These are phyloP conservation scores for Phanerochaete sordida DNA, from an alignment of 768 basidiomycete species.

Conservation along the genomic window DNA sequence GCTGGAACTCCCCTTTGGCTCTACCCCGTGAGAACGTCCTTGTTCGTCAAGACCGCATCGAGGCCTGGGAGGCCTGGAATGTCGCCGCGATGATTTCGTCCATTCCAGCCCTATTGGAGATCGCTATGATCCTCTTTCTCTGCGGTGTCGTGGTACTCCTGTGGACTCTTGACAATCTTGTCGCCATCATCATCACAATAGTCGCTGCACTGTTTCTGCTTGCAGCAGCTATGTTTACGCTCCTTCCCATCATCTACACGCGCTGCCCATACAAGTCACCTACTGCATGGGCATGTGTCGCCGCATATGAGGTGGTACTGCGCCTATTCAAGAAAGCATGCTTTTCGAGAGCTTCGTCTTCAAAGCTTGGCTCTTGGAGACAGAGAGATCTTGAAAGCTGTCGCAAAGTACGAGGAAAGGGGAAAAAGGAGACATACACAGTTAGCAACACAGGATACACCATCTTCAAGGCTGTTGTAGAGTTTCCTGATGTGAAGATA, in stretches of 20 bases:
- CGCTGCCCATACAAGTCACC: conserved; percentile 11
- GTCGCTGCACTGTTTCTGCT: not conserved
- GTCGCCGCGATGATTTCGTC: not conserved
- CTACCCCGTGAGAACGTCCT: not conserved
- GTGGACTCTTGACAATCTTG: conserved; percentile 2
- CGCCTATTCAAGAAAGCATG: no score
- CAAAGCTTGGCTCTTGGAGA: no score
- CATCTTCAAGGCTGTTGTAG: not conserved
- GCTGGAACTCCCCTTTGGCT: not conserved
- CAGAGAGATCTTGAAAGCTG: not conserved
- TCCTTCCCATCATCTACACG: not conserved
- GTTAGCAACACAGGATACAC: not conserved
- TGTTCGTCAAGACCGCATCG: not conserved
- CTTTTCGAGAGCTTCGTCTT: no score
- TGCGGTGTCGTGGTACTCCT: not conserved
- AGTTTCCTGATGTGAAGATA: no score
- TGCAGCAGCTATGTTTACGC: not conserved
- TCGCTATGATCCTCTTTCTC: conserved; percentile 5
- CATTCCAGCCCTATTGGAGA: conserved; percentile 3
- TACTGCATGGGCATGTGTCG: not conserved
- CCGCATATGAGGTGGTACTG: not conserved
- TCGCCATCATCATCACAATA: not conserved
- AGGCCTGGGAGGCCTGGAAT: not conserved
- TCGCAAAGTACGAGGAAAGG: not conserved
- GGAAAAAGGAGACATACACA: not conserved